These are phyloP conservation scores for Penicillium hesseltinei DNA, from an alignment of 2,329 filamentous ascomycete genomes.

Conservation along the genomic window DNA sequence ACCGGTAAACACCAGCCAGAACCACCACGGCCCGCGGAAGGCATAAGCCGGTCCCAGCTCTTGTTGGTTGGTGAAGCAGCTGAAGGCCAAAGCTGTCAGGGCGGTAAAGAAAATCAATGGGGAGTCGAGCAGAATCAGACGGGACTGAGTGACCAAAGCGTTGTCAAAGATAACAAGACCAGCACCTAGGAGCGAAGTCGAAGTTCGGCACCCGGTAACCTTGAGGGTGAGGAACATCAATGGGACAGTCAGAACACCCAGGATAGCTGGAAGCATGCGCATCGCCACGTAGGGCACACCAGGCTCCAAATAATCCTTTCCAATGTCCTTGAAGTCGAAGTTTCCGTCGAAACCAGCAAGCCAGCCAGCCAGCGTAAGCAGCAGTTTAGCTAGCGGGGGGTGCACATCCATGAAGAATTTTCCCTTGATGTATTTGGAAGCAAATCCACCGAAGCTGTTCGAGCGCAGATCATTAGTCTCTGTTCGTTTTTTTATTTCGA, in stretches of 20 bases:
- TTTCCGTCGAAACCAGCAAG: constrained; percentile 90
- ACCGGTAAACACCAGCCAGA: constrained; percentile 87
- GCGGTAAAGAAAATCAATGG: constrained; percentile 92
- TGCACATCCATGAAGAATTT: constrained; percentile 99
- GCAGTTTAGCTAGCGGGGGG: constrained; percentile 90
- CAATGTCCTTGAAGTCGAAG: constrained; percentile 99
- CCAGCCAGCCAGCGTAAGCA: constrained; percentile 93
- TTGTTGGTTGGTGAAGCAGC: constrained; percentile 93
- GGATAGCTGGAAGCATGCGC: constrained; percentile 86
- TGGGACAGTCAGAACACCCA: constrained; percentile 83
- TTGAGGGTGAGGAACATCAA: constrained; percentile 95
- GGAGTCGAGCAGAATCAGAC: constrained; percentile 92
- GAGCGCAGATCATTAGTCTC: constrained; percentile 3
- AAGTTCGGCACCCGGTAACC: constrained; percentile 81
- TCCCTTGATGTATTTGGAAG: constrained; percentile 98
- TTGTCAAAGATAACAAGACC: constrained; percentile 94
- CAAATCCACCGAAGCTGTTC: constrained; percentile 89
- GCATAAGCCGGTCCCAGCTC: constrained; percentile 86
- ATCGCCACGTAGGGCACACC: constrained; percentile 96
- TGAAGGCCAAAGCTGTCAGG: constrained; percentile 84
- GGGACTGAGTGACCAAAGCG: constrained; percentile 88
- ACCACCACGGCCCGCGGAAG: constrained; percentile 93
- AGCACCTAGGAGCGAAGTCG: constrained; percentile 78
- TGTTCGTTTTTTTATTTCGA: constrained; percentile 1
- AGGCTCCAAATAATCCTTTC: constrained; percentile 95